phyloP scores from a whole-genome alignment of 345 rosid genomes.

The Syzygium jambos region DNA sequence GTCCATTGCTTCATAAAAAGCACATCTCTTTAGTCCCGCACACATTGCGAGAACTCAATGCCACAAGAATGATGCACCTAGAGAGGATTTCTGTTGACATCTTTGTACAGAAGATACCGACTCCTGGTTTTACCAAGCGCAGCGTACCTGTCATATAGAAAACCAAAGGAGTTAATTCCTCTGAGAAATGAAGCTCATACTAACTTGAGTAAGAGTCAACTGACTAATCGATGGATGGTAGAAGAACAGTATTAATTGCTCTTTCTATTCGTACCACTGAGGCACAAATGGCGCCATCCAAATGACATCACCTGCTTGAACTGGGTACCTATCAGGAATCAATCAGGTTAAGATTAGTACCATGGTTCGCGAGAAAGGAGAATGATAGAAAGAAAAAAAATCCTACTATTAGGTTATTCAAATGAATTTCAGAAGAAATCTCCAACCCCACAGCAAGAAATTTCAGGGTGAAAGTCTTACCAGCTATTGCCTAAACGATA shows the following conservation, averaged over 20 bases:
- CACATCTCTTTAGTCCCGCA: background rate
- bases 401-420: background rate
- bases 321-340: slow-evolving; percentile 58
- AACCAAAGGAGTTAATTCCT: background rate
- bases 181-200: background rate
- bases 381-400: background rate
- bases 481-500: slow-evolving; percentile 87
- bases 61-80: background rate
- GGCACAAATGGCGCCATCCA: slow-evolving; percentile 99
- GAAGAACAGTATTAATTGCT: background rate
- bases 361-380: background rate
- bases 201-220: background rate
- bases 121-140: slow-evolving; percentile 66
- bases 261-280: slow-evolving; percentile 53
- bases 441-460: background rate
- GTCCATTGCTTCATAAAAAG: background rate
- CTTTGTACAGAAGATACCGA: slow-evolving; percentile 78
- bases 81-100: slow-evolving; percentile 67
- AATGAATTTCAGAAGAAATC: background rate
- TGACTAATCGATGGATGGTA: background rate
- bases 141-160: slow-evolving; percentile 54
- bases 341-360: background rate
- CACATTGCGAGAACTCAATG: background rate
- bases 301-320: slow-evolving; percentile 88
- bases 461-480: slow-evolving; percentile 19